phyloP scores from a whole-genome alignment of 768 basidiomycete species.

The Lentinula boryana region DNA sequence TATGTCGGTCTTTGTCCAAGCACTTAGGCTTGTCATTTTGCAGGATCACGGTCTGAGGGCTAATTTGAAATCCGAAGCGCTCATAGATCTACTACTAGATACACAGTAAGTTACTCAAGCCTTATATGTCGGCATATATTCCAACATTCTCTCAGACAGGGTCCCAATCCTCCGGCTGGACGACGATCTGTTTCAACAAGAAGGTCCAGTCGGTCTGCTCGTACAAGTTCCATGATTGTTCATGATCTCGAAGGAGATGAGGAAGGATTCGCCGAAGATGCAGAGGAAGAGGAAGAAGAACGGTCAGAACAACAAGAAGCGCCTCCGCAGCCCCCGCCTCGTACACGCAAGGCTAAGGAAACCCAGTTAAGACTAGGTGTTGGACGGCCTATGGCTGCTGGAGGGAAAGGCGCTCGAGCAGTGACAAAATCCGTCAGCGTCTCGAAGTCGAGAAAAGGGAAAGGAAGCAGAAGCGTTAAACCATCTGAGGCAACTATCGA shows the following conservation, averaged over 20 bases:
- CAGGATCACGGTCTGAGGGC: conserved; percentile 80
- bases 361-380: conserved; percentile 66
- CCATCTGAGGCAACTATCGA: conserved; percentile 55
- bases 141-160: conserved; percentile 13
- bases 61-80: conserved; percentile 73
- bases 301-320: conserved; percentile 18
- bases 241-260: conserved; percentile 46
- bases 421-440: conserved; percentile 54
- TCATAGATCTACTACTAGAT: conserved; percentile 70
- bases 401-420: conserved; percentile 60
- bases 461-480: conserved; percentile 42
- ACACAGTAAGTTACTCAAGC: conserved; percentile 32
- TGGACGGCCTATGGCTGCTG: conserved; percentile 60
- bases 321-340: conserved; percentile 21
- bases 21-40: background rate
- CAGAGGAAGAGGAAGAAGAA: conserved; percentile 16
- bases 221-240: conserved; percentile 39
- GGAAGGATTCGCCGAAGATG: conserved; percentile 20
- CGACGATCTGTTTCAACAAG: conserved; percentile 30
- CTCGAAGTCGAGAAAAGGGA: conserved; percentile 44
- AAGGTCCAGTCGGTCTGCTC: conserved; percentile 27
- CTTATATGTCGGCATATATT: background rate
- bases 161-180: conserved; percentile 18
- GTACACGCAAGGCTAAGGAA: conserved; percentile 68
- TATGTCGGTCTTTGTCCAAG: conserved; percentile 11